Percentiles rank a stretch among this genome's conserved stretches.
phyloP scores from a whole-genome alignment of 2,329 filamentous ascomycete species.

The Microdochium paspali region DNA sequence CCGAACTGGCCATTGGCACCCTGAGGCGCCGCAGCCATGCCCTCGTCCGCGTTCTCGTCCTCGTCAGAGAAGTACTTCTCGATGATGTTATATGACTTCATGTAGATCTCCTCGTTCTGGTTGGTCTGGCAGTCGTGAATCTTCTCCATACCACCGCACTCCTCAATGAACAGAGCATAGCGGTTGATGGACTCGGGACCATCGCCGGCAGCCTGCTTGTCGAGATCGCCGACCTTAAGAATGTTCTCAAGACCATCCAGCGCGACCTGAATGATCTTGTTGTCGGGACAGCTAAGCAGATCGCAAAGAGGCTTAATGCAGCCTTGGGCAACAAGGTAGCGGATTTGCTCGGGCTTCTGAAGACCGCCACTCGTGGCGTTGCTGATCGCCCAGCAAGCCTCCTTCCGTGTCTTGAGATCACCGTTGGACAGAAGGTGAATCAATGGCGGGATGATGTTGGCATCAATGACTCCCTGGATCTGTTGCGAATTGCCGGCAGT shows the following conservation, averaged over 20 bases:
- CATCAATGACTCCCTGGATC: slow-evolving; percentile 94
- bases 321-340: slow-evolving; percentile 84
- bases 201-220: slow-evolving; percentile 80
- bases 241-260: slow-evolving; percentile 98
- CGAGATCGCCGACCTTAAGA: slow-evolving; percentile 96
- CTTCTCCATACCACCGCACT: slow-evolving; percentile 99
- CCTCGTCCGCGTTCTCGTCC: slow-evolving; percentile 83
- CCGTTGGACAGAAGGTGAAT: slow-evolving; percentile 95
- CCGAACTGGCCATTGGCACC: slow-evolving; percentile 67
- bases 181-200: slow-evolving; percentile 79
- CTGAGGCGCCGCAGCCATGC: slow-evolving; percentile 60
- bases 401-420: slow-evolving; percentile 98
- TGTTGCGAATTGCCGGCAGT: slow-evolving; percentile 96
- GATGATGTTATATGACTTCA: slow-evolving; percentile 99
- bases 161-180: slow-evolving; percentile 96
- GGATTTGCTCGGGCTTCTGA: slow-evolving; percentile 97
- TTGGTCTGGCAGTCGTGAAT: slow-evolving; percentile 99
- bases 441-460: slow-evolving; percentile 90
- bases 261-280: slow-evolving; percentile 99
- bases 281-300: slow-evolving; percentile 89
- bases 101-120: slow-evolving; percentile 99
- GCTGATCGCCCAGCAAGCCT: slow-evolving; percentile 98
- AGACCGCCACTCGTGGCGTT: slow-evolving; percentile 96
- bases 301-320: slow-evolving; percentile 98
- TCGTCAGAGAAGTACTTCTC: slow-evolving; percentile 99